A percentile compares a stretch with the other conserved stretches of the same genome.
Conservation (phyloP, 768 basidiomycete species). For the Galerina marginata region DNA sequence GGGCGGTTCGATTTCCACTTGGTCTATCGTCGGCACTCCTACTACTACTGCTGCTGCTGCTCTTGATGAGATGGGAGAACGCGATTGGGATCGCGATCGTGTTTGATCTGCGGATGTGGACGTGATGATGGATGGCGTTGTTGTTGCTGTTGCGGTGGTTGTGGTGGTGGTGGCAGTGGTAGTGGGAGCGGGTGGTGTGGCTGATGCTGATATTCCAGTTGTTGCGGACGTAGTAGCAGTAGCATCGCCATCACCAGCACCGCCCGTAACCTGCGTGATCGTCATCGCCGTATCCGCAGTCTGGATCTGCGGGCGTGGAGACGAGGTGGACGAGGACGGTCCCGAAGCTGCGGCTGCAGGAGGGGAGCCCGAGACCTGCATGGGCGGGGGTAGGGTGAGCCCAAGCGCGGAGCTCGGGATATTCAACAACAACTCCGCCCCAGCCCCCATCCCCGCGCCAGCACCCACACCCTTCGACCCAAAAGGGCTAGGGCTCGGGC, state of each 20-base stretch:
- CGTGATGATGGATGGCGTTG: slow-evolving; percentile 1
- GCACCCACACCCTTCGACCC: neutral
- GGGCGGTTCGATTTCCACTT: neutral
- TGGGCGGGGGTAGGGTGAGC: neutral
- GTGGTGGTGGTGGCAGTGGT: neutral
- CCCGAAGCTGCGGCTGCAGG: neutral
- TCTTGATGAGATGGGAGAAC: neutral
- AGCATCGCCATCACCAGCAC: neutral
- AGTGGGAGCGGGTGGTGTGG: slow-evolving; percentile 38
- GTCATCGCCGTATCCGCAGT: slow-evolving; percentile 6
- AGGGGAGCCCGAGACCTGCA: neutral
- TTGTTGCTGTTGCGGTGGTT: neutral
- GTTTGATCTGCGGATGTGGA: neutral
- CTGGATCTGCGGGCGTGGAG: slow-evolving; percentile 5
- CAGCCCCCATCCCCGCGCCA: neutral
- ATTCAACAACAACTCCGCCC: neutral
- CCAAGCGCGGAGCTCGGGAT: neutral
- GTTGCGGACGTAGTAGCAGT: neutral
- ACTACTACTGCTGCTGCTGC: neutral
- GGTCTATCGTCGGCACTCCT: too few species aligned
- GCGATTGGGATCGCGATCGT: neutral
- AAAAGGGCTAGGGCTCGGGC: slow-evolving; percentile 57
- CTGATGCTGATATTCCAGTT: slow-evolving; percentile 13
- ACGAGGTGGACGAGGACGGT: slow-evolving; percentile 1
- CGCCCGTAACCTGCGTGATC: neutral